phyloP scores from a whole-genome alignment of 2,329 filamentous ascomycete genomes.

The Apiospora marii region DNA sequence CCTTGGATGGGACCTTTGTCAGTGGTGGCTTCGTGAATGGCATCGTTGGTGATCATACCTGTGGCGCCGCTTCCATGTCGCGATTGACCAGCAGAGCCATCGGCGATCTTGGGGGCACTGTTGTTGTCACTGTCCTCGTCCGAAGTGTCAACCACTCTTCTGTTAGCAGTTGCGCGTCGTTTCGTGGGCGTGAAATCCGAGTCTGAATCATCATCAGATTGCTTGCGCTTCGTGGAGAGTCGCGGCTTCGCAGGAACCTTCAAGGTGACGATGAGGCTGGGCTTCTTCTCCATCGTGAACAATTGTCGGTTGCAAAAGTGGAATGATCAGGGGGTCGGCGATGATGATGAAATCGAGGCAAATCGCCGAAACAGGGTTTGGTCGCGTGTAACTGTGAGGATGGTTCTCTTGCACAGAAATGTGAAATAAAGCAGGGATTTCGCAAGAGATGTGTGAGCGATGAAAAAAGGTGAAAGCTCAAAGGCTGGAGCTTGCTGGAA shows the following conservation, averaged over 20 bases:
- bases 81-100: background rate
- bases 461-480: background rate
- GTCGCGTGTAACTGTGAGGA: background rate
- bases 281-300: background rate
- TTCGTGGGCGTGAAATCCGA: background rate
- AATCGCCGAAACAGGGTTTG: background rate
- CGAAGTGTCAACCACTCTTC: background rate
- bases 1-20: background rate
- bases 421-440: background rate
- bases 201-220: background rate
- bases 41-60: background rate
- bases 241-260: background rate
- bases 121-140: background rate
- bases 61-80: too few relatives aligned
- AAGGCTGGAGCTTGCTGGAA: background rate
- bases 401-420: background rate
- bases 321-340: too few relatives aligned
- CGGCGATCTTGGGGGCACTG: background rate
- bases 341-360: too few relatives aligned
- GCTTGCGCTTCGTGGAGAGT: background rate
- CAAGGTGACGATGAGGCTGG: background rate
- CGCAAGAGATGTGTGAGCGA: background rate
- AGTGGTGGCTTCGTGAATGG: background rate
- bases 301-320: too few relatives aligned
- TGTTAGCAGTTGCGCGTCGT: background rate